phyloP scores from a whole-genome alignment of 2,329 filamentous ascomycete genomes.

The Fusarium abutilonis region DNA sequence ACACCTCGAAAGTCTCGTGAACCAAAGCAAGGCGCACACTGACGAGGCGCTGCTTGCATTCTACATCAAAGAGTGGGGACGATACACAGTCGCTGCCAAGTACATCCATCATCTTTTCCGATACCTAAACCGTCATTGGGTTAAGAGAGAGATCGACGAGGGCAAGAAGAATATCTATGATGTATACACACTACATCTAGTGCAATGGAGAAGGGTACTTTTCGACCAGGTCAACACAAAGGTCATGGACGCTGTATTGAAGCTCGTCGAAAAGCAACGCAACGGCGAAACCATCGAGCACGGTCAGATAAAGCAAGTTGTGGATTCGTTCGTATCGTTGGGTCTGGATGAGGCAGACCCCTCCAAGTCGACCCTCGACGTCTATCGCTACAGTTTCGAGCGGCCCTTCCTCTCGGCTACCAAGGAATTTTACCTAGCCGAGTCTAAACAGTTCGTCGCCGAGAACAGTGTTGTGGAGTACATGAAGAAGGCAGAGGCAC shows the following conservation, averaged over 20 bases:
- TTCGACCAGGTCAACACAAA: slow-evolving; percentile 85
- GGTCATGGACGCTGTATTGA: slow-evolving; percentile 94
- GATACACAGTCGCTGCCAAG: slow-evolving; percentile 94
- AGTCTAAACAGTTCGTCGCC: slow-evolving; percentile 92
- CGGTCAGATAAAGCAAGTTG: slow-evolving; percentile 94
- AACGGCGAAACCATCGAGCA: slow-evolving; percentile 98
- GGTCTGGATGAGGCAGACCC: slow-evolving; percentile 93
- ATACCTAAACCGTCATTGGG: slow-evolving; percentile 98
- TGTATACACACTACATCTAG: slow-evolving; percentile 95
- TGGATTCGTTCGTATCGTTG: slow-evolving; percentile 95
- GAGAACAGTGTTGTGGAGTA: slow-evolving; percentile 99
- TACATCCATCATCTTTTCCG: slow-evolving; percentile 97
- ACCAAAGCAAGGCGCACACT: slow-evolving; percentile 78
- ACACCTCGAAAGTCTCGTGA: slow-evolving; percentile 78
- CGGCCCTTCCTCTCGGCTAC: slow-evolving; percentile 89
- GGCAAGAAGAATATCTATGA: slow-evolving; percentile 98
- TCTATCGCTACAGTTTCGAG: slow-evolving; percentile 94
- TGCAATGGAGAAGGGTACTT: slow-evolving; percentile 93
- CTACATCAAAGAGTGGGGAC: slow-evolving; percentile 96
- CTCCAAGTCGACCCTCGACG: slow-evolving; percentile 92
- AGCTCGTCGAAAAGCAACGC: slow-evolving; percentile 95
- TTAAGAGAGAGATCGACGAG: slow-evolving; percentile 98
- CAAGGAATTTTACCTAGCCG: slow-evolving; percentile 84
- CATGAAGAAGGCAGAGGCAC: slow-evolving; percentile 97
- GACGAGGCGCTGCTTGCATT: slow-evolving; percentile 91